Percentiles rank a stretch among this genome's conserved stretches.
These are phyloP conservation scores for Venustampulla echinocandica DNA, from an alignment of 495 filamentous ascomycete genomes.

Conservation along the genomic window DNA sequence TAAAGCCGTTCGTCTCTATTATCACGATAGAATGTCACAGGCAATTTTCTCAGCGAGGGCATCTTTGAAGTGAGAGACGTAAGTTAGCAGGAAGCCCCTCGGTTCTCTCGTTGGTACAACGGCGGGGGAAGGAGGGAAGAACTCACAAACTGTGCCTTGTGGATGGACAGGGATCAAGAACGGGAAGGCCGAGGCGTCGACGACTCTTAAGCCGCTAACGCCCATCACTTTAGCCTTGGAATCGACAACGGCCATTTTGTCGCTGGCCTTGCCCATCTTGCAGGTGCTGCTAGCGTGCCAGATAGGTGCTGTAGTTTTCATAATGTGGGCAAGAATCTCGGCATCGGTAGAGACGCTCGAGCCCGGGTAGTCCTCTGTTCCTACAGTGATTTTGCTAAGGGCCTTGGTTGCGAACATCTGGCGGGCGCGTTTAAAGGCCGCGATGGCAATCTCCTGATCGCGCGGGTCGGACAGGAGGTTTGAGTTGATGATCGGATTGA, in stretches of 20 bases:
- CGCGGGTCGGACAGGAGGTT: conserved; percentile 44
- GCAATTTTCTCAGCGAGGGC: conserved; percentile 35
- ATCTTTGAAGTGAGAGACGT: conserved; percentile 9
- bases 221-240: conserved; percentile 32
- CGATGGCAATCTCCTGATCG: conserved; percentile 45
- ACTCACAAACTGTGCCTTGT: conserved; percentile 24
- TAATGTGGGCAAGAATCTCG: not conserved
- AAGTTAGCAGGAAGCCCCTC: too few species aligned
- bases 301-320: not conserved
- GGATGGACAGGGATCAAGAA: conserved; percentile 43
- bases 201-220: conserved; percentile 37
- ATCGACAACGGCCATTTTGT: not conserved
- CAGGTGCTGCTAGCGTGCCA: not conserved
- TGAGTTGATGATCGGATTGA: conserved; percentile 43
- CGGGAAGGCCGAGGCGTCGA: conserved; percentile 35
- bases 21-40: conserved; percentile 11
- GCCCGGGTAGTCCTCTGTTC: not conserved
- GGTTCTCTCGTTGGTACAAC: too few species aligned
- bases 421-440: conserved; percentile 46
- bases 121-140: too few species aligned
- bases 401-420: conserved; percentile 32
- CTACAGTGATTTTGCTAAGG: conserved; percentile 21
- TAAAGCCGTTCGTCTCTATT: too few species aligned
- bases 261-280: not conserved
- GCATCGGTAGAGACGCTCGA: not conserved